Conservation (phyloP, 2,329 filamentous ascomycete genomes). For the Claviceps purpurea region DNA sequence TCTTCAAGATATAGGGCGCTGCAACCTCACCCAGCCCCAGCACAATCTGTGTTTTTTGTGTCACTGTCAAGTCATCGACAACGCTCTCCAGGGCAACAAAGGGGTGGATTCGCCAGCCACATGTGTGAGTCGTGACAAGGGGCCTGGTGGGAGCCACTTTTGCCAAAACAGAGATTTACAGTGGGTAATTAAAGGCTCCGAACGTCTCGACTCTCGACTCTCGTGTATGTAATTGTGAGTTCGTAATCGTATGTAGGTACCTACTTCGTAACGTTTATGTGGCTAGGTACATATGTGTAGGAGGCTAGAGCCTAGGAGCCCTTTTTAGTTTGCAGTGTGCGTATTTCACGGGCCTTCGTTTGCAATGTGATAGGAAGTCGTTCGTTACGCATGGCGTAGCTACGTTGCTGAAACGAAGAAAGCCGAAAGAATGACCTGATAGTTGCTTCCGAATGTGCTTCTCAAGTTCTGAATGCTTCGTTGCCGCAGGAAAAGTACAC, state of each 20-base stretch:
- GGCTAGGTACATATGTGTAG: too few species aligned
- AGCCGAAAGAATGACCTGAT: background rate
- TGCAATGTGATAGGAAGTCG: background rate
- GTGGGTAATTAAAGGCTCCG: too few species aligned
- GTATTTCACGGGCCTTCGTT: background rate
- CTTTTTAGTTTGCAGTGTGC: too few species aligned
- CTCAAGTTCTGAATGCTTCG: background rate
- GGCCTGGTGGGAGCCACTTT: background rate
- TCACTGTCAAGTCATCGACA: background rate
- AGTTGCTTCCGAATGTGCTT: background rate
- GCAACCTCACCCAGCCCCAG: background rate
- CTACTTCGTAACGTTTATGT: too few species aligned
- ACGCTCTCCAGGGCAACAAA: background rate
- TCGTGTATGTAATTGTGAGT: too few species aligned
- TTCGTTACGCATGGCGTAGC: background rate
- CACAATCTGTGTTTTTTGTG: background rate
- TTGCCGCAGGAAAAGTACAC: background rate
- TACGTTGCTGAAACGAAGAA: background rate
- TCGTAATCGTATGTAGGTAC: too few species aligned
- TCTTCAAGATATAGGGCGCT: background rate
- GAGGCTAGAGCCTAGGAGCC: too few species aligned
- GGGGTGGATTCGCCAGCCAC: background rate
- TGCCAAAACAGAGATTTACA: background rate
- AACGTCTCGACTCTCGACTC: too few species aligned
- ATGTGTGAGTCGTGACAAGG: background rate